These are phyloP conservation scores for Tricholoma matsutake DNA, from an alignment of 768 basidiomycete genomes.

Conservation along the genomic window DNA sequence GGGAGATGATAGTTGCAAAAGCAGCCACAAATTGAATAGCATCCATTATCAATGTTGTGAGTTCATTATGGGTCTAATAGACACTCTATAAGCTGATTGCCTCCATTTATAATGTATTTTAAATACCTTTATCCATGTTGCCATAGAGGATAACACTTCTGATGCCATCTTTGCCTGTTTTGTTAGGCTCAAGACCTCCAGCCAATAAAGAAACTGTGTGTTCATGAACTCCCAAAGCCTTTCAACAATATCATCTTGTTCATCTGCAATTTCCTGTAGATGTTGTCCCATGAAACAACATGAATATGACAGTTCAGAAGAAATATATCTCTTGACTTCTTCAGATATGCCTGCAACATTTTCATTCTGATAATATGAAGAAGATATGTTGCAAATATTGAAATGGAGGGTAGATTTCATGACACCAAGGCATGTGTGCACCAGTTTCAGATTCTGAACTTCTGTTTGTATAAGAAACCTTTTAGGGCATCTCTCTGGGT, in stretches of 20 bases:
- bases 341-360: neutral
- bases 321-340: neutral
- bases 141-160: neutral
- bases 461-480: conserved; percentile 15
- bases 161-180: neutral
- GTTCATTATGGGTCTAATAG: neutral
- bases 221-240: conserved; percentile 2
- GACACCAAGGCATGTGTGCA: conserved; percentile 1
- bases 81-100: no score
- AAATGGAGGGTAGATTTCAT: neutral
- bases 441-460: conserved; percentile 18
- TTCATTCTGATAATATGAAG: neutral
- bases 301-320: conserved; percentile 6
- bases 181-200: conserved; percentile 15
- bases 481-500: conserved; percentile 9
- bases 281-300: conserved; percentile 10
- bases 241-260: neutral
- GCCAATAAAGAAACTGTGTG: conserved; percentile 12
- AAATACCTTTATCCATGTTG: neutral
- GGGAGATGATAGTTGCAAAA: neutral
- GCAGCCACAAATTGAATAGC: neutral
- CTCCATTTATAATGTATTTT: no score
- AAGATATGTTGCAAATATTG: neutral
- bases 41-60: neutral
- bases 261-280: neutral